These are phyloP conservation scores for Mucor racemosus DNA, from an alignment of 371 early-diverging fungal genomes.

Conservation along the genomic window DNA sequence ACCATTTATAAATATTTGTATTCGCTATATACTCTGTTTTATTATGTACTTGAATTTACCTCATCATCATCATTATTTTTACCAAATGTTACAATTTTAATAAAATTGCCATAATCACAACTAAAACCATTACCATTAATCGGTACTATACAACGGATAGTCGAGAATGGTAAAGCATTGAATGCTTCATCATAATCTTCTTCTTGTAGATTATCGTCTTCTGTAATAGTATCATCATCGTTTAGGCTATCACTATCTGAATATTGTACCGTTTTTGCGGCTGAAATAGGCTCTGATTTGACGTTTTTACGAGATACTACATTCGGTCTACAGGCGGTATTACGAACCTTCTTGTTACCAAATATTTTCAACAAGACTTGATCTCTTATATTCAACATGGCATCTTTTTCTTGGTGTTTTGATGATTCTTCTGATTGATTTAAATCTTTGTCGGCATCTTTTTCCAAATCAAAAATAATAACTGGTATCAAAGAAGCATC, in stretches of 20 bases:
- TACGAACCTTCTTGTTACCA: conserved; percentile 6
- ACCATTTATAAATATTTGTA: background rate
- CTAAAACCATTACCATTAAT: conserved; percentile 38
- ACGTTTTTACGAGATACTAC: background rate
- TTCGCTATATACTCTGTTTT: background rate
- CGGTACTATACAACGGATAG: conserved; percentile 31
- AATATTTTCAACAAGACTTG: background rate
- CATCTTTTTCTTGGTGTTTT: background rate
- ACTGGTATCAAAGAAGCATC: conserved; percentile 23
- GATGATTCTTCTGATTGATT: background rate
- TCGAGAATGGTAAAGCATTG: conserved; percentile 43
- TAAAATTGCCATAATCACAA: conserved; percentile 55
- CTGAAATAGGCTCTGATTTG: background rate
- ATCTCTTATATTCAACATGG: background rate
- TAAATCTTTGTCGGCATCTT: background rate
- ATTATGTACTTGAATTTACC: conserved; percentile 4
- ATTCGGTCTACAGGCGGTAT: background rate
- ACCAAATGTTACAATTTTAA: conserved; percentile 40
- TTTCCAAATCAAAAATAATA: conserved; percentile 33
- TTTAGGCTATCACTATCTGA: background rate
- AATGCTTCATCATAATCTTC: conserved; percentile 29
- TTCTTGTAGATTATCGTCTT: background rate
- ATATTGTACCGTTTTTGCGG: background rate
- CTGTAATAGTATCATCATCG: background rate
- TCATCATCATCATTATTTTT: background rate